A percentile compares a stretch with the other conserved stretches of the same genome.
phyloP scores from a whole-genome alignment of 371 early-diverging fungal genomes.

The Coemansia sp. region DNA sequence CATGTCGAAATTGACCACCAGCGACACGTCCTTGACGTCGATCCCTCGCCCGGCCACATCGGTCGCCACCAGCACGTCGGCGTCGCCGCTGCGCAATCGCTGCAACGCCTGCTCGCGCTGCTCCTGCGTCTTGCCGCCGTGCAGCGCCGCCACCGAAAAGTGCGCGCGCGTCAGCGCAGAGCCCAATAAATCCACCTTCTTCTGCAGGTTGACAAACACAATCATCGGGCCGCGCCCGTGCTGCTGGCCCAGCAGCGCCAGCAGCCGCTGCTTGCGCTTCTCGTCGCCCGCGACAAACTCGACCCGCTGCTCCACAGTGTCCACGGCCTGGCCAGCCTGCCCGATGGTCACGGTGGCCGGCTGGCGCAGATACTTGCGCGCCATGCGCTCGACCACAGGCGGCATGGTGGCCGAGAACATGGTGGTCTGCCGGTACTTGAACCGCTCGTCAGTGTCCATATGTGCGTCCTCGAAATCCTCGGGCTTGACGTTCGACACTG shows the following conservation, averaged over 20 bases:
- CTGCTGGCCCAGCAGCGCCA: conserved; percentile 67
- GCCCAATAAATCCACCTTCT: conserved; percentile 48
- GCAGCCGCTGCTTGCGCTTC: conserved; percentile 78
- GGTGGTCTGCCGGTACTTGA: conserved; percentile 91
- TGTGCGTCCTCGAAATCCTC: conserved; percentile 78
- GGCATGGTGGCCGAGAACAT: conserved; percentile 99
- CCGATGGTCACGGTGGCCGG: conserved; percentile 98
- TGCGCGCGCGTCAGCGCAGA: conserved; percentile 24
- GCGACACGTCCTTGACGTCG: conserved; percentile 94
- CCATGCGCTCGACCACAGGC: conserved; percentile 89
- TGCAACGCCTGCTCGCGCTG: conserved; percentile 79
- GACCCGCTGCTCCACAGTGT: conserved; percentile 92
- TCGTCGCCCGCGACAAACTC: conserved; percentile 87
- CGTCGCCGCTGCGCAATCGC: conserved; percentile 71
- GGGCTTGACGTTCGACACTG: conserved; percentile 85
- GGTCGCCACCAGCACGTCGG: conserved; percentile 89
- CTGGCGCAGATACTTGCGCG: conserved; percentile 82
- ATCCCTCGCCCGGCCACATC: conserved; percentile 99
- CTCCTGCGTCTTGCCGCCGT: conserved; percentile 96
- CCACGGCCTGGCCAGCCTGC: conserved; percentile 94
- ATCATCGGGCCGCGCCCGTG: conserved; percentile 80
- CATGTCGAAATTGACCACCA: conserved; percentile 98
- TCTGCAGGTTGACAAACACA: conserved; percentile 97
- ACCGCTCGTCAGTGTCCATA: conserved; percentile 15
- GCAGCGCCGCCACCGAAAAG: conserved; percentile 75